These are phyloP conservation scores for Ambrosiella cleistominuta DNA, from an alignment of 2,329 filamentous ascomycete species.

Conservation along the genomic window DNA sequence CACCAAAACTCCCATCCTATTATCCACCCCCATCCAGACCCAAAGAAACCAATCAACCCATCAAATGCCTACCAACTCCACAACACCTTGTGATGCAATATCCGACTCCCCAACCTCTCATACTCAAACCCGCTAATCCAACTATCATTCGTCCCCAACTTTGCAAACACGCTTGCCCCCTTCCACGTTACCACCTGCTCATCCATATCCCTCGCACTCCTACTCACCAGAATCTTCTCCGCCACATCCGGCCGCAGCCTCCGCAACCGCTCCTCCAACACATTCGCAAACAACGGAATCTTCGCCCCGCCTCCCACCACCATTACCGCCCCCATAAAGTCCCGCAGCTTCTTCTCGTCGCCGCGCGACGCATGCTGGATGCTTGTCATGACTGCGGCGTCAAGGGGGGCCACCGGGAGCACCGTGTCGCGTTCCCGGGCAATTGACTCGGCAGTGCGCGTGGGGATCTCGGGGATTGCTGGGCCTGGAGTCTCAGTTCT, in stretches of 20 bases:
- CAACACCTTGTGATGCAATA: slow-evolving; percentile 67
- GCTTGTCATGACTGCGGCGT: slow-evolving; percentile 74
- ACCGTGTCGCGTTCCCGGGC: slow-evolving; percentile 61
- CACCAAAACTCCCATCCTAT: not conserved
- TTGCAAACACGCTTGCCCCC: slow-evolving; percentile 89
- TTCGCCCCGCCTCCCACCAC: slow-evolving; percentile 73
- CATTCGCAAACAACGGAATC: slow-evolving; percentile 60
- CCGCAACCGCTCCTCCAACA: slow-evolving; percentile 68
- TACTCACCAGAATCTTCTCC: slow-evolving; percentile 44
- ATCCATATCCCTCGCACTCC: slow-evolving; percentile 79
- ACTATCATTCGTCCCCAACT: slow-evolving; percentile 80
- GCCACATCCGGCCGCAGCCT: slow-evolving; percentile 42
- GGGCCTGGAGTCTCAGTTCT: slow-evolving; percentile 30
- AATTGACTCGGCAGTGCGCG: slow-evolving; percentile 27
- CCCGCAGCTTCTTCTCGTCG: slow-evolving; percentile 83
- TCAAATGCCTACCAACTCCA: slow-evolving; percentile 34
- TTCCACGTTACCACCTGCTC: slow-evolving; percentile 98
- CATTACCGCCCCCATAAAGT: slow-evolving; percentile 82
- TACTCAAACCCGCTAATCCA: slow-evolving; percentile 85
- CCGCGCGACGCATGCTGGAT: slow-evolving; percentile 74
- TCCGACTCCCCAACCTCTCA: slow-evolving; percentile 63
- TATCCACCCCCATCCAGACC: not conserved
- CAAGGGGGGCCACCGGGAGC: slow-evolving; percentile 66
- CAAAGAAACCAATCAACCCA: not conserved
- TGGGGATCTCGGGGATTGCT: slow-evolving; percentile 11